Base-by-base conservation (phyloP, 805 yeast genomes). In the Barnettozyma salicaria region DNA sequence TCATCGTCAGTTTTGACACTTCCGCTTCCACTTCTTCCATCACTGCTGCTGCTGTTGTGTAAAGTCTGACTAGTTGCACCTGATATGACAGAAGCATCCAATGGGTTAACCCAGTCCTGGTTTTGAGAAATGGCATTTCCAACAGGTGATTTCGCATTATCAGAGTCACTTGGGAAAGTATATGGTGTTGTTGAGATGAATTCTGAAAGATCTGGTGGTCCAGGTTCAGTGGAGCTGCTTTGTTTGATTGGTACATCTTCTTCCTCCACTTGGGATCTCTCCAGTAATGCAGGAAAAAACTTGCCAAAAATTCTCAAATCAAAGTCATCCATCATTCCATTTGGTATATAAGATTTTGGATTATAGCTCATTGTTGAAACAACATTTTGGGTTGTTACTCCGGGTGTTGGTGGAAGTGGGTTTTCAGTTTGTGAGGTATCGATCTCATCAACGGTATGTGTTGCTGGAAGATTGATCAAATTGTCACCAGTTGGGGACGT, bases 241-340 rank as follows among this genome's bases (percentile, higher is more conserved):
- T n/a, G n/a, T n/a, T n/a, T n/a, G n/a, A n/a, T n/a, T n/a, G n/a
- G n/a, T n/a, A n/a, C n/a, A n/a, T n/a, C n/a, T n/a, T n/a, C n/a
- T n/a, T n/a, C n/a, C n/a, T n/a, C n/a, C 23, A n/a, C 17, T 9
- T 26, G 34, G 6, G 14, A 58, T 19, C 42, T 40, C 6, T 78
- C 65, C 90, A 84, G 82, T 52, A 81, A 82, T 1, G 92, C 88
- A 1, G 95, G 95, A 30, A 85, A 55, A 43, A 80, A 79, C 21
- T 80, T 64, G 1, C 95, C 95, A 64, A 87, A 86, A 13, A 87
- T 68, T 52, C 85, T 88, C 43, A 83, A 72, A 55, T 87, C 96
- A 35, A 87, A 61, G 43, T 80, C 81, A 56, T 86, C 95, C 67
- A 85, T 80, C 23, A 81, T 77, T 2, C 90, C 89, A 19, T 26